A percentile compares a stretch with the other conserved stretches of the same genome.
These are phyloP conservation scores for Annulohypoxylon bovei DNA, from an alignment of 495 filamentous ascomycete species.

Conservation along the genomic window DNA sequence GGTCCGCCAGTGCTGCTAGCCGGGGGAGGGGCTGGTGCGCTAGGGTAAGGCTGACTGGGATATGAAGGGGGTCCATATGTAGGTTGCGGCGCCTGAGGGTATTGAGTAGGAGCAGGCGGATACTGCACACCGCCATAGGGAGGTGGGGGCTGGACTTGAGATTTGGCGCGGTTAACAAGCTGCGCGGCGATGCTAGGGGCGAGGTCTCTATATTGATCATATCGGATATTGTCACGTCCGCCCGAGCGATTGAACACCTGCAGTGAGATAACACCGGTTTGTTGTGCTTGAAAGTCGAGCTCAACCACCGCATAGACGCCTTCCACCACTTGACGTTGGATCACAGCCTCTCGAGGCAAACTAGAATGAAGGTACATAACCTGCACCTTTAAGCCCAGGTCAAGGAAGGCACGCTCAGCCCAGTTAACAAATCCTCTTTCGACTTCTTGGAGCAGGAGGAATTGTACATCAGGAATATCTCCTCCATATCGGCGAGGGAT, in stretches of 20 bases:
- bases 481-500: constrained; percentile 77
- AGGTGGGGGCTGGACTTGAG: constrained; percentile 45
- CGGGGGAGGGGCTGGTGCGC: constrained; percentile 5
- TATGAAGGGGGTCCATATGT: constrained; percentile 17
- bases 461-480: constrained; percentile 91
- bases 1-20: constrained; percentile 51
- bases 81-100: constrained; percentile 31
- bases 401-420: constrained; percentile 78
- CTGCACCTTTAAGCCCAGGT: constrained; percentile 75
- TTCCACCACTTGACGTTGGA: constrained; percentile 86
- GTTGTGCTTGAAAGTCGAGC: constrained; percentile 73
- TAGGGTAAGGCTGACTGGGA: constrained; percentile 36
- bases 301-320: constrained; percentile 87
- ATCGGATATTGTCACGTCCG: constrained; percentile 75
- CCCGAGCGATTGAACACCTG: constrained; percentile 85
- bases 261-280: constrained; percentile 74
- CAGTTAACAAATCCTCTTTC: constrained; percentile 83
- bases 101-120: constrained; percentile 21
- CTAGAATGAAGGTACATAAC: constrained; percentile 81
- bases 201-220: constrained; percentile 84
- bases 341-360: constrained; percentile 76
- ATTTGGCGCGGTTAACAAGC: constrained; percentile 79
- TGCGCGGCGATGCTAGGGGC: constrained; percentile 80
- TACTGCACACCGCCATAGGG: constrained; percentile 35
- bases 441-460: constrained; percentile 82